Conservation (phyloP, 805 yeast genomes). For the Starmerella roubikii region DNA sequence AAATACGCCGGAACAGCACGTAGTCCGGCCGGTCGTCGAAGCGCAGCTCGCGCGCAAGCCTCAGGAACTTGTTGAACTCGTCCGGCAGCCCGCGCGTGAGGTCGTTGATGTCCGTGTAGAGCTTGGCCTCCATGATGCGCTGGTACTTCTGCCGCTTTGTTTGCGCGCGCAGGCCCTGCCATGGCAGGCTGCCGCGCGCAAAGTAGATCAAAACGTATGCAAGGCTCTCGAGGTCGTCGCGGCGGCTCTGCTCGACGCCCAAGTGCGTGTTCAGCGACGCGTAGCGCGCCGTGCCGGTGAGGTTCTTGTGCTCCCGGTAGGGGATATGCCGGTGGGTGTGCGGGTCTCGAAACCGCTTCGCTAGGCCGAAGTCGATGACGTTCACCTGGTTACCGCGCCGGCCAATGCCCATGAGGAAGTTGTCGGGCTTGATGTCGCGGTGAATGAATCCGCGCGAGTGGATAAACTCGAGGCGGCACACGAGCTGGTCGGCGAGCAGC, state of each 20-base stretch:
- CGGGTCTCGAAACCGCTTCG: conserved; percentile 88
- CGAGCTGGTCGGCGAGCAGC: conserved; percentile 82
- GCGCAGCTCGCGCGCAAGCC: conserved; percentile 76
- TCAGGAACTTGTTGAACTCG: conserved; percentile 77
- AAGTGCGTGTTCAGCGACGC: conserved; percentile 91
- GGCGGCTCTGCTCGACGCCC: conserved; percentile 91
- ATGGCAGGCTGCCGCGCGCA: conserved; percentile 89
- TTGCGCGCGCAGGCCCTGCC: conserved; percentile 97
- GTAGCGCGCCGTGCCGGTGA: conserved; percentile 95
- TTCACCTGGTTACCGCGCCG: conserved; percentile 90
- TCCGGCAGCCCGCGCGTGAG: conserved; percentile 84
- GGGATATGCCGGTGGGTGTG: conserved; percentile 90
- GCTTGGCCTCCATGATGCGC: conserved; percentile 86
- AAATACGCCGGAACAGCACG: conserved; percentile 69
- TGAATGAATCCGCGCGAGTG: conserved; percentile 89
- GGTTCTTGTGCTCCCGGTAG: conserved; percentile 86
- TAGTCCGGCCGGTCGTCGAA: conserved; percentile 97
- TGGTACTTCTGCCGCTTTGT: conserved; percentile 95
- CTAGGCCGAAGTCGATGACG: conserved; percentile 87
- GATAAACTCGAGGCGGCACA: conserved; percentile 86
- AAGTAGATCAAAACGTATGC: conserved; percentile 92
- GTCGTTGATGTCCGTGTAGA: conserved; percentile 74
- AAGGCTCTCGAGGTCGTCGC: conserved; percentile 90
- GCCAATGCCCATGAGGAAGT: conserved; percentile 79
- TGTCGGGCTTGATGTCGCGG: conserved; percentile 74